phyloP scores from a whole-genome alignment of 805 yeast species.

The Pichia deserticola region DNA sequence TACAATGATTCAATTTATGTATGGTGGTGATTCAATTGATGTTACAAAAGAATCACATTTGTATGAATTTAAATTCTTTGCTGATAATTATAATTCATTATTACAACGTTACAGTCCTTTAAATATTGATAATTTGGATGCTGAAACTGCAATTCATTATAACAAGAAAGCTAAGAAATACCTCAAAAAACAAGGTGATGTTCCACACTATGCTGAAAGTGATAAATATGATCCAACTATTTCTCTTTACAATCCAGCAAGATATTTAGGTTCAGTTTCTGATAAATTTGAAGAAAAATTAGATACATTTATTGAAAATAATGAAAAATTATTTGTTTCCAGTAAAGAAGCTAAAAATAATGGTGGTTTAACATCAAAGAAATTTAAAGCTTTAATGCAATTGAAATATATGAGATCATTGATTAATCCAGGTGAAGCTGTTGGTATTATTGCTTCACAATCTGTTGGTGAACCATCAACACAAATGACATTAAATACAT shows the following conservation, averaged over 20 bases:
- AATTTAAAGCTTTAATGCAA: constrained; percentile 95
- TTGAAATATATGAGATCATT: constrained; percentile 95
- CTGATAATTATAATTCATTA: constrained; percentile 82
- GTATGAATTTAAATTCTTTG: constrained; percentile 89
- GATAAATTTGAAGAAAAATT: constrained; percentile 79
- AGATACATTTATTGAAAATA: constrained; percentile 56
- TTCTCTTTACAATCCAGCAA: constrained; percentile 79
- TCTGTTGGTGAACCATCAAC: constrained; percentile 99
- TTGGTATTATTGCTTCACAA: constrained; percentile 97
- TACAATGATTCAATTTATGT: constrained; percentile 83
- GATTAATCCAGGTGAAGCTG: constrained; percentile 95
- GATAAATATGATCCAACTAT: constrained; percentile 81
- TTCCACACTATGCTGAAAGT: constrained; percentile 56
- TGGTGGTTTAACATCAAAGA: constrained; percentile 60
- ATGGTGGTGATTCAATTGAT: constrained; percentile 96
- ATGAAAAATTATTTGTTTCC: constrained; percentile 48
- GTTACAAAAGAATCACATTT: constrained; percentile 91
- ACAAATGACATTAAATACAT: constrained; percentile 93
- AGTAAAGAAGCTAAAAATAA: constrained; percentile 38
- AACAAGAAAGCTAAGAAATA: constrained; percentile 75
- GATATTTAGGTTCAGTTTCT: constrained; percentile 87
- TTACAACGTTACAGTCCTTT: constrained; percentile 83
- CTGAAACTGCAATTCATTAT: constrained; percentile 73
- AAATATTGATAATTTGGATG: constrained; percentile 68
- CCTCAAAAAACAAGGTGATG: constrained; percentile 51